A percentile compares a stretch with the other conserved stretches of the same genome.
Conservation (phyloP, 2,329 filamentous ascomycete genomes). For the Fusarium hainanense region DNA sequence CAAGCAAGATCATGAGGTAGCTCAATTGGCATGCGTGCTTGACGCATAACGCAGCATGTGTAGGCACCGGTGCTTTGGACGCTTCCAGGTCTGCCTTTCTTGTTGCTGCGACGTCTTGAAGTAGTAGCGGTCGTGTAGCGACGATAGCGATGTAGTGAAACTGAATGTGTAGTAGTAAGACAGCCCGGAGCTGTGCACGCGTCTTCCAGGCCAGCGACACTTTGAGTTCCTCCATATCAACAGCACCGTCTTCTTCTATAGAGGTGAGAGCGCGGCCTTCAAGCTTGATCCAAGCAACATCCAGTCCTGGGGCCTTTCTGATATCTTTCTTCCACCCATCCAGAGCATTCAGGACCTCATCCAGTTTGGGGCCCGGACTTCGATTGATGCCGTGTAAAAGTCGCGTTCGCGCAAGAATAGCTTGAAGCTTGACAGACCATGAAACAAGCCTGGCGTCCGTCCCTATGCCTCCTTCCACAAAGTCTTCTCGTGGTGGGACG, state of each 20-base stretch:
- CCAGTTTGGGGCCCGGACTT: constrained; percentile 19
- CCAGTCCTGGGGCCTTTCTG: constrained; percentile 24
- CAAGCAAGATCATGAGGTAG: constrained; percentile 48
- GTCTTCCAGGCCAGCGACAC: constrained; percentile 45
- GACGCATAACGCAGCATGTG: constrained; percentile 28
- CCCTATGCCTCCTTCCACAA: constrained; percentile 45
- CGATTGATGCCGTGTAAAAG: constrained; percentile 26
- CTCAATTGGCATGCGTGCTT: constrained; percentile 49
- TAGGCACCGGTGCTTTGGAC: background rate
- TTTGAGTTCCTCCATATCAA: constrained; percentile 46
- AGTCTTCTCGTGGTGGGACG: constrained; percentile 45
- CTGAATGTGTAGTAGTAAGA: constrained; percentile 48
- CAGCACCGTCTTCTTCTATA: constrained; percentile 17
- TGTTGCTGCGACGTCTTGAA: constrained; percentile 37
- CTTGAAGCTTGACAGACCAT: constrained; percentile 49
- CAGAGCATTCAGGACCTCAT: constrained; percentile 22
- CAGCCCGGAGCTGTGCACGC: constrained; percentile 44
- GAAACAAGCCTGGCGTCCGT: constrained; percentile 47
- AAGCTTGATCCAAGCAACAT: constrained; percentile 28
- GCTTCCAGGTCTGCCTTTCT: constrained; percentile 4
- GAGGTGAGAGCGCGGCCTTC: background rate
- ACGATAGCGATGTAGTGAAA: constrained; percentile 50
- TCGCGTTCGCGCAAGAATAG: constrained; percentile 45
- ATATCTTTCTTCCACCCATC: constrained; percentile 28
- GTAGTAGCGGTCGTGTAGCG: constrained; percentile 47